Conservation (phyloP, 495 filamentous ascomycete species). For the Pyronema omphalodes region DNA sequence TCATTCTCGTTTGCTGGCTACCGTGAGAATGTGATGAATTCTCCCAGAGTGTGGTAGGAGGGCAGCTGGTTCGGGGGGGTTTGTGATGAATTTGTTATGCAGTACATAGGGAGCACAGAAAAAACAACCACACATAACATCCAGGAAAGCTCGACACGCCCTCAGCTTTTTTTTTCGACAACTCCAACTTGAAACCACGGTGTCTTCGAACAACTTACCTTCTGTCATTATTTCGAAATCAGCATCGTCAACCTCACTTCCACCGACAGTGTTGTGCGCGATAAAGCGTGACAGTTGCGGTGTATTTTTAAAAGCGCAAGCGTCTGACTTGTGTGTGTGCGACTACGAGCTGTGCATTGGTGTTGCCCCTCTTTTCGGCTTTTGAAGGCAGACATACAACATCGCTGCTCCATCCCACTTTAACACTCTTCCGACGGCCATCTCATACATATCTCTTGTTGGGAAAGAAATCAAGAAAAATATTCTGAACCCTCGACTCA, state of each 20-base stretch:
- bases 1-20: conserved; percentile 4
- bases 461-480: not conserved
- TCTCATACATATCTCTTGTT: not conserved
- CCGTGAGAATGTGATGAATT: not conserved
- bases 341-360: not conserved
- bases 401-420: not conserved
- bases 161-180: not conserved
- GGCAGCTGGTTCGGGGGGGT: not conserved
- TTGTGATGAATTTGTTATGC: not conserved
- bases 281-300: not conserved
- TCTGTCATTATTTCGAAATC: not conserved
- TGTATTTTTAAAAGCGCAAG: no score
- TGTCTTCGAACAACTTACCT: not conserved
- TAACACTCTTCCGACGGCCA: not conserved
- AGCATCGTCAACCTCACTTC: not conserved
- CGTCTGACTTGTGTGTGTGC: not conserved
- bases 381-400: not conserved
- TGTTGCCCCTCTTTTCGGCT: not conserved
- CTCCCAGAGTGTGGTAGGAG: not conserved
- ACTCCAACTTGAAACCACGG: not conserved
- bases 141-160: not conserved
- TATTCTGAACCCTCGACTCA: not conserved
- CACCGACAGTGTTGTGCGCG: not conserved
- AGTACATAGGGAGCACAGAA: not conserved
- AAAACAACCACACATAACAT: conserved; percentile 1